phyloP scores from a whole-genome alignment of 2,329 filamentous ascomycete genomes.

The Aureobasidium sp. region DNA sequence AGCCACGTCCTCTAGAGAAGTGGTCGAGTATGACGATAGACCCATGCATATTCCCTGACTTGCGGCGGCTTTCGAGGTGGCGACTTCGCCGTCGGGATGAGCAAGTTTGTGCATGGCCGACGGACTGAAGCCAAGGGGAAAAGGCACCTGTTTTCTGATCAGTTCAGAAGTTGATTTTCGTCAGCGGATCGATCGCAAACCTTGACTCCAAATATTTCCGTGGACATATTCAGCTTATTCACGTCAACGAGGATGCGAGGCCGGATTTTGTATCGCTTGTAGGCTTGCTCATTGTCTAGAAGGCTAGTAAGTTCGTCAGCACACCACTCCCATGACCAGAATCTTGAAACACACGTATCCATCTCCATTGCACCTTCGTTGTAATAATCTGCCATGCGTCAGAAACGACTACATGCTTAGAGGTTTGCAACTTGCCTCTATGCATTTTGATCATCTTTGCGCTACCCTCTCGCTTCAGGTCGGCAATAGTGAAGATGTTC shows the following conservation, averaged over 20 bases:
- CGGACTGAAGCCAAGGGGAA: constrained; percentile 44
- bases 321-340: no score
- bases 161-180: no score
- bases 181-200: no score
- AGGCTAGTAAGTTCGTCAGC: neutral
- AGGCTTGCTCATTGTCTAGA: neutral
- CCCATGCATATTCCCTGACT: constrained; percentile 36
- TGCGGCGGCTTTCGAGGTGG: constrained; percentile 37
- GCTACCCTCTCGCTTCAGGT: neutral
- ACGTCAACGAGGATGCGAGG: constrained; percentile 33
- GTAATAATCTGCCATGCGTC: neutral
- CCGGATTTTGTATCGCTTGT: constrained; percentile 17
- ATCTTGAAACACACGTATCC: neutral
- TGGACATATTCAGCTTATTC: constrained; percentile 32
- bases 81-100: constrained; percentile 41
- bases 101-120: constrained; percentile 42
- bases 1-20: constrained; percentile 38
- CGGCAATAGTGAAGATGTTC: neutral
- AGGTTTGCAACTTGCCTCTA: neutral
- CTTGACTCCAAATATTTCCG: constrained; percentile 37
- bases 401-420: neutral
- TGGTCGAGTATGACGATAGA: constrained; percentile 38
- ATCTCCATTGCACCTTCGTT: neutral
- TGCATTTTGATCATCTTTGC: neutral
- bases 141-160: no score